Conservation (phyloP, 441 rosid genomes). For the Sinapis alba region DNA sequence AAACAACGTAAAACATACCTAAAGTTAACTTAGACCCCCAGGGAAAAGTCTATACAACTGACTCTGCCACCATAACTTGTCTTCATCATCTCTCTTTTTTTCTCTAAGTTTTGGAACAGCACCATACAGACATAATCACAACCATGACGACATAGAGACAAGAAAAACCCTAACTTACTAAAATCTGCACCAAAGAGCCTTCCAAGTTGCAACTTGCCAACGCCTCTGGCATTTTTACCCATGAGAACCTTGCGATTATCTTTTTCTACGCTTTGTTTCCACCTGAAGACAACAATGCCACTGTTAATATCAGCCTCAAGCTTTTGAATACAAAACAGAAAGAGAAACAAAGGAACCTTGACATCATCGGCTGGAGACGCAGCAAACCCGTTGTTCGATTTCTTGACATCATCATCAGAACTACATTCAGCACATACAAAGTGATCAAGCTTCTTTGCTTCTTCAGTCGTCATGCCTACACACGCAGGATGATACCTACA, state of each 20-base stretch:
- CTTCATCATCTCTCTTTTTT: neutral
- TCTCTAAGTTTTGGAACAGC: constrained; percentile 30
- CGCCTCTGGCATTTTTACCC: constrained; percentile 30
- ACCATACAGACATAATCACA: constrained; percentile 46
- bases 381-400: constrained; percentile 53
- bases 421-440: constrained; percentile 60
- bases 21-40: constrained; percentile 35
- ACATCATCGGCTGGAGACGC: constrained; percentile 42
- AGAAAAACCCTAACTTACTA: constrained; percentile 50
- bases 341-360: constrained; percentile 40
- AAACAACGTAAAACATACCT: constrained; percentile 29
- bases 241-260: constrained; percentile 37
- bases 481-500: constrained; percentile 67
- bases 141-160: constrained; percentile 35
- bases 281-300: constrained; percentile 44
- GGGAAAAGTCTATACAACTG: constrained; percentile 41
- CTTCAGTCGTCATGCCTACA: constrained; percentile 66
- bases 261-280: constrained; percentile 77
- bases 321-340: neutral
- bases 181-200: constrained; percentile 47
- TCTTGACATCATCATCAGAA: constrained; percentile 49
- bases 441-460: constrained; percentile 61
- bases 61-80: constrained; percentile 28
- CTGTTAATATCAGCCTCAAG: constrained; percentile 1
- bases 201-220: constrained; percentile 36